phyloP scores from a whole-genome alignment of 371 early-diverging fungal species.

The Saksenaea oblongispora region DNA sequence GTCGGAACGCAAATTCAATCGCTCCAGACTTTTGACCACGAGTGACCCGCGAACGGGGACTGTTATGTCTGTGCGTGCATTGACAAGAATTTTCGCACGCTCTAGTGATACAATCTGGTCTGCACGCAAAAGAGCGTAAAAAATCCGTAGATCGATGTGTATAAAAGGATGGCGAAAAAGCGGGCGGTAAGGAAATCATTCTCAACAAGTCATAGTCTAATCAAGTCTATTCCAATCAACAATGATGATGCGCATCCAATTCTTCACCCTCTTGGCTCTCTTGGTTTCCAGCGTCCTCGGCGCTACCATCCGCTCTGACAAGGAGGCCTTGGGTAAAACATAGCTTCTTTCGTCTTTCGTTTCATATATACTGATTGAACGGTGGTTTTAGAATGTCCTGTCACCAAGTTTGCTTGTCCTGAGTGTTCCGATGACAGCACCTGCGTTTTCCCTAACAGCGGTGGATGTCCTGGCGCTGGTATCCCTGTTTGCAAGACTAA shows the following conservation, averaged over 20 bases:
- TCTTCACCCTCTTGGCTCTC: neutral
- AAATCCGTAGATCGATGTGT: neutral
- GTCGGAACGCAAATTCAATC: neutral
- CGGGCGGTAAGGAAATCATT: neutral
- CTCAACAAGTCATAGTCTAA: neutral
- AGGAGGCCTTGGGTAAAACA: neutral
- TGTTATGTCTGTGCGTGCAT: neutral
- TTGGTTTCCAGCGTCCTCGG: neutral
- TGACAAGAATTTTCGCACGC: slow-evolving; percentile 2
- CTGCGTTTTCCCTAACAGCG: slow-evolving; percentile 35
- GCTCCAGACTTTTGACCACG: neutral
- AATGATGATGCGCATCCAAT: neutral
- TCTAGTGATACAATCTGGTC: neutral
- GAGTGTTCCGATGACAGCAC: slow-evolving; percentile 16
- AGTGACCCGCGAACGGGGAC: neutral
- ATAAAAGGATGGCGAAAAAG: neutral
- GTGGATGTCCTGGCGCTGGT: slow-evolving; percentile 25
- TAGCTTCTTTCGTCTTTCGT: too few relatives aligned
- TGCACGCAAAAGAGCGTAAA: neutral
- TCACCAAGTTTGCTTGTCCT: slow-evolving; percentile 17
- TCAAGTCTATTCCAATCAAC: neutral
- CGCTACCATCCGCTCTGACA: neutral
- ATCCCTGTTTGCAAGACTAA: slow-evolving; percentile 14
- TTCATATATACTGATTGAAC: too few relatives aligned
- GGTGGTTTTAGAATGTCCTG: neutral